These are phyloP conservation scores for Cucurbita moschata DNA, from an alignment of 306 rosid species.

Conservation along the genomic window DNA sequence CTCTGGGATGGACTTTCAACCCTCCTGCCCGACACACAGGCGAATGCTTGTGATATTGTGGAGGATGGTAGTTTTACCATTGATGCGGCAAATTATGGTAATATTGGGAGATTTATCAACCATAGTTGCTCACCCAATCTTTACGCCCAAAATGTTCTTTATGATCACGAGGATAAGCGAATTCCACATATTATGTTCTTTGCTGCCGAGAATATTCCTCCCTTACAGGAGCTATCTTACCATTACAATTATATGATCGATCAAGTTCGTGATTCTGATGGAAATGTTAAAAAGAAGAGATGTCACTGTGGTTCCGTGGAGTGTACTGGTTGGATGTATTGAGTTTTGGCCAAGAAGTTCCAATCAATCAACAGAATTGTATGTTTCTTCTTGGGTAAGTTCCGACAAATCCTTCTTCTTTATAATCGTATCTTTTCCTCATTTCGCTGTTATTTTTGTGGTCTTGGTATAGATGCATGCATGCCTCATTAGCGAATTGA, in stretches of 20 bases:
- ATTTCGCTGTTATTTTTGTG: background rate
- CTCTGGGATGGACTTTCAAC: slow-evolving; percentile 64
- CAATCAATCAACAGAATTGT: background rate
- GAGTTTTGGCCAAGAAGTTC: slow-evolving; percentile 11
- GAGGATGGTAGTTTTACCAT: slow-evolving; percentile 62
- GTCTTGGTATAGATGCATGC: background rate
- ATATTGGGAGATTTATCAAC: slow-evolving; percentile 84
- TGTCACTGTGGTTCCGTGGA: slow-evolving; percentile 76
- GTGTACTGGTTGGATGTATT: slow-evolving; percentile 80
- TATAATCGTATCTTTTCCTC: background rate
- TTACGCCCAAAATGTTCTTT: slow-evolving; percentile 77
- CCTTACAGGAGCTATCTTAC: slow-evolving; percentile 67
- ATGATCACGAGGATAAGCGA: slow-evolving; percentile 68
- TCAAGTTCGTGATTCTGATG: slow-evolving; percentile 59
- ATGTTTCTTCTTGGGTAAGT: slow-evolving; percentile 5
- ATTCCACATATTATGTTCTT: slow-evolving; percentile 88
- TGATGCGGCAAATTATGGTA: slow-evolving; percentile 66
- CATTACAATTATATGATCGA: slow-evolving; percentile 69
- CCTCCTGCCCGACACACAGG: slow-evolving; percentile 38
- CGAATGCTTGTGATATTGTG: slow-evolving; percentile 31
- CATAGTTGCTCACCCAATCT: slow-evolving; percentile 95
- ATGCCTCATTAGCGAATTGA: background rate
- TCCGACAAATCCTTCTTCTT: background rate
- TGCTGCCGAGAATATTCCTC: slow-evolving; percentile 93
- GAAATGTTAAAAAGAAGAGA: slow-evolving; percentile 60